Conservation (phyloP, 441 rosid genomes). For the Iberis amara region DNA sequence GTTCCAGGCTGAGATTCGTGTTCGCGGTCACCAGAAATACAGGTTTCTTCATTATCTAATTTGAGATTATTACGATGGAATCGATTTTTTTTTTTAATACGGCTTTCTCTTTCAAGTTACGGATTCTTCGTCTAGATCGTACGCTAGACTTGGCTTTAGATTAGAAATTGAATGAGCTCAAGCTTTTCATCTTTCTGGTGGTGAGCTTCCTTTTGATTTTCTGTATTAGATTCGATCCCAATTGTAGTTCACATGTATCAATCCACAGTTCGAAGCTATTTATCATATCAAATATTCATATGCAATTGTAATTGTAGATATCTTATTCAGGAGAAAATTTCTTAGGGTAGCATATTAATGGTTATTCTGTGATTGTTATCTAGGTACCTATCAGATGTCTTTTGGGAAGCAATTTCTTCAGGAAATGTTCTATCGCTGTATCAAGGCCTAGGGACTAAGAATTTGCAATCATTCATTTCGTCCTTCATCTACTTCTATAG, state of each 20-base stretch:
- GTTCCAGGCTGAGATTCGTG: slow-evolving; percentile 75
- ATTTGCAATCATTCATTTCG: slow-evolving; percentile 75
- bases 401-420: slow-evolving; percentile 77
- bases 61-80: no score
- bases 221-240: no score
- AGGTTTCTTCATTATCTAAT: slow-evolving; percentile 45
- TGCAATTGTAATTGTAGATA: no score
- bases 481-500: slow-evolving; percentile 76
- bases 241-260: no score
- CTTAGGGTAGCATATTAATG: no score
- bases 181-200: not conserved
- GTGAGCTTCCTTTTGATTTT: no score
- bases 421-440: slow-evolving; percentile 66
- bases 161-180: not conserved
- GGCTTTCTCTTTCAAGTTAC: not conserved
- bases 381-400: slow-evolving; percentile 79
- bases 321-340: no score
- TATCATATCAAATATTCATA: no score
- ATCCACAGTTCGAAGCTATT: no score
- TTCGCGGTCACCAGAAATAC: slow-evolving; percentile 61
- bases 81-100: no score
- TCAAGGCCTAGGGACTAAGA: slow-evolving; percentile 93
- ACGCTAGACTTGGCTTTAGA: no score
- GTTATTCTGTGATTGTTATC: not conserved
- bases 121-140: no score